A percentile compares a stretch with the other conserved stretches of the same genome.
Conservation (phyloP, 768 basidiomycete genomes). For the Lactarius hatsudake region DNA sequence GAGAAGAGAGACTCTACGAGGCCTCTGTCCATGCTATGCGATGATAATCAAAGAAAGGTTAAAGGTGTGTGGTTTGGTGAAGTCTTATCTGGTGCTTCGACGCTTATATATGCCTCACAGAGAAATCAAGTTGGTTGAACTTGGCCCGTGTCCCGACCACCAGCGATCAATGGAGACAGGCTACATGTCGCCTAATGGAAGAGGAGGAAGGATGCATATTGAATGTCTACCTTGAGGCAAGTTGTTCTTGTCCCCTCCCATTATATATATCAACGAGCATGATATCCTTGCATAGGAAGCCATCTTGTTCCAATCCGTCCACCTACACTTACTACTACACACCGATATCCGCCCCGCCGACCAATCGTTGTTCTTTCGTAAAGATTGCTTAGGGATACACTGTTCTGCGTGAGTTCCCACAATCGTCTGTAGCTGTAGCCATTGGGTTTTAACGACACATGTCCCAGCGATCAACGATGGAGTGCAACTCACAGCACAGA, state of each 20-base stretch:
- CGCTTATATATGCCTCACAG: slow-evolving; percentile 36
- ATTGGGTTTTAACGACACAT: slow-evolving; percentile 18
- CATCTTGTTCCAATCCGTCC: slow-evolving; percentile 68
- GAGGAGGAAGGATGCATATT: slow-evolving; percentile 65
- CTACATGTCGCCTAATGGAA: slow-evolving; percentile 66
- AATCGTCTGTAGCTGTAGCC: not conserved
- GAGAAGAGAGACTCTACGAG: slow-evolving; percentile 51
- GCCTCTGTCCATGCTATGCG: slow-evolving; percentile 36
- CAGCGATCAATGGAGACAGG: slow-evolving; percentile 67
- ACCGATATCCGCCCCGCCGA: slow-evolving; percentile 80
- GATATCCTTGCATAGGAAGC: slow-evolving; percentile 49
- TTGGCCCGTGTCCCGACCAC: slow-evolving; percentile 50
- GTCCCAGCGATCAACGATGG: slow-evolving; percentile 57
- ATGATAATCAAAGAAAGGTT: slow-evolving; percentile 50
- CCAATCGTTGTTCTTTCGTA: slow-evolving; percentile 70
- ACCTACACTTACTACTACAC: slow-evolving; percentile 68
- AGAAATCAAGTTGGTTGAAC: slow-evolving; percentile 71
- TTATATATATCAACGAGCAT: not conserved
- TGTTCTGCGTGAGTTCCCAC: slow-evolving; percentile 48
- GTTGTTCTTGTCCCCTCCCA: slow-evolving; percentile 29
- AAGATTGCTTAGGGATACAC: slow-evolving; percentile 72
- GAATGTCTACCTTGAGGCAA: slow-evolving; percentile 73
- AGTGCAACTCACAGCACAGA: slow-evolving; percentile 50
- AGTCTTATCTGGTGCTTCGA: not conserved
- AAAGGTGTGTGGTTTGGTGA: slow-evolving; percentile 47